Base-by-base conservation (phyloP, 768 basidiomycete genomes). In the Stropharia rugosoannulata region DNA sequence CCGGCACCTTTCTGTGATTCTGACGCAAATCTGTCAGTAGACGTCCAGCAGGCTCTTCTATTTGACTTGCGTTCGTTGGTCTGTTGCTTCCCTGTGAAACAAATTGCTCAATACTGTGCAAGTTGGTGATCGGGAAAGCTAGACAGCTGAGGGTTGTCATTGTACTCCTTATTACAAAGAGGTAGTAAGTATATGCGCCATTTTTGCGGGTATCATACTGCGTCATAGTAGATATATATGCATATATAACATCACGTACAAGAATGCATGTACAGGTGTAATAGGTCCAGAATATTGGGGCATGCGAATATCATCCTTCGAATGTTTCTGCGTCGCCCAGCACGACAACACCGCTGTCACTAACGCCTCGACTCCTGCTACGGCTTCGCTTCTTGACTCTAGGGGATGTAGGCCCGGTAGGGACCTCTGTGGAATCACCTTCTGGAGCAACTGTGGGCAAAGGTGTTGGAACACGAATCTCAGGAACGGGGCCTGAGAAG, bases 401-500 rank as follows among this genome's bases (percentile, higher is more conserved):
- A 44, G 64, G 64, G 39, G 62, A 51, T 16, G 62, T 59, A 32
- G 48, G 51, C 37, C 55, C 52, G 41, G 59, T 40, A 15, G 57
- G 63, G 25, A 44, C 51, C 7, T 35, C 25, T 32, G 60, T 43
- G 4, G 55, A 44, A 18, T 41, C 25, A 22, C 22, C 44, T 13
- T 55, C 42, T 22, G 44, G 43, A 32, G 58, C 51, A 18, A 55
- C 58, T 27, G 58, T 55, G 19, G 69, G 70, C 1, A 65, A 66
- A 13, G 76, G 73, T 6, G 71, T 65, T 1, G 78, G 75, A 4
- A 66, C 69, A 19, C 73, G 72, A 32, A 92, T 90, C 56, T 85
- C 82, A 0, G 90, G 90, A 15, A 83, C 81, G 22, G 90, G 90
- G 0, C 90, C 90, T 42, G 89, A 86, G 64, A 93, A 93, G 65